Percentiles rank a stretch among this genome's conserved stretches.
These are phyloP conservation scores for Lentithecium fluviatile DNA, from an alignment of 495 filamentous ascomycete genomes.

Conservation along the genomic window DNA sequence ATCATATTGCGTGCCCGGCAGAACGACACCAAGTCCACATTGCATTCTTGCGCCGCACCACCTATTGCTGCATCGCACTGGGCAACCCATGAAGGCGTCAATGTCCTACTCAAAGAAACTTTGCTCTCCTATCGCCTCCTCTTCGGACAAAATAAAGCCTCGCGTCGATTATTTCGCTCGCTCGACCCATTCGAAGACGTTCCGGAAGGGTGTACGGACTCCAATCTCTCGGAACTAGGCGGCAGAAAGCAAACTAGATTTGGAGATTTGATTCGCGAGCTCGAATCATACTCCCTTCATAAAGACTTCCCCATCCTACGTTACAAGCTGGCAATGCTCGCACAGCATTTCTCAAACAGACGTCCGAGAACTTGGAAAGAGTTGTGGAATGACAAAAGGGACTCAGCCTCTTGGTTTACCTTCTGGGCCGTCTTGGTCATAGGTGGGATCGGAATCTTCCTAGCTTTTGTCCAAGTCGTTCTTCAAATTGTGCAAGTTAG, in stretches of 20 bases:
- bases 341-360: conserved; percentile 5
- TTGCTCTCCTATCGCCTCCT: conserved; percentile 34
- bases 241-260: not conserved
- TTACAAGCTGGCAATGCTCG: conserved; percentile 16
- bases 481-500: conserved; percentile 28
- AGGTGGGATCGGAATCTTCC: conserved; percentile 14
- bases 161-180: conserved; percentile 25
- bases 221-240: not conserved
- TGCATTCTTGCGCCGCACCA: conserved; percentile 17
- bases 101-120: conserved; percentile 22
- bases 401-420: conserved; percentile 22
- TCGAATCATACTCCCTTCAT: not conserved
- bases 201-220: conserved; percentile 8
- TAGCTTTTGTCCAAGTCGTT: conserved; percentile 27
- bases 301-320: conserved; percentile 27
- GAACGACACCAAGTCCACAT: conserved; percentile 1
- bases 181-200: conserved; percentile 28
- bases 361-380: conserved; percentile 23
- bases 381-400: conserved; percentile 25
- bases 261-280: not conserved
- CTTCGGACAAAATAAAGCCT: conserved; percentile 31
- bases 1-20: conserved; percentile 3
- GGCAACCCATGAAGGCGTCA: conserved; percentile 21
- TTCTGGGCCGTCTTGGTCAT: conserved; percentile 21
- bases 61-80: conserved; percentile 5